These are phyloP conservation scores for Hypoxylon perforatum DNA, from an alignment of 495 filamentous ascomycete genomes.

Conservation along the genomic window DNA sequence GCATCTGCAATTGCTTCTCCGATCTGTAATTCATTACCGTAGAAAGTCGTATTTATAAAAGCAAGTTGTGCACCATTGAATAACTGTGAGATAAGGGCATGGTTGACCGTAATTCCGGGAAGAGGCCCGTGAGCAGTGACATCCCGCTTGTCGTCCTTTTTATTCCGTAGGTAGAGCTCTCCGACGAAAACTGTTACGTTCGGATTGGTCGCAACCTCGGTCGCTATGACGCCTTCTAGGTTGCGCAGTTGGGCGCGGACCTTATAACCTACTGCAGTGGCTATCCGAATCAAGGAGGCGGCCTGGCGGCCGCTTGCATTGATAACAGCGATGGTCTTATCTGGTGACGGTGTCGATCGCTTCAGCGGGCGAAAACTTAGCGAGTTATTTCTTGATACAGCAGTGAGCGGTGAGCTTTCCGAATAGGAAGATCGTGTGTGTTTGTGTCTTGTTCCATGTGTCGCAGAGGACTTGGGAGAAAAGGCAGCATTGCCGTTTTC, in stretches of 20 bases:
- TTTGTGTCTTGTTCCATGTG: constrained; percentile 56
- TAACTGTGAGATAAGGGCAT: constrained; percentile 75
- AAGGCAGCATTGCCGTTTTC: constrained; percentile 47
- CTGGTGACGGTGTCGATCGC: constrained; percentile 62
- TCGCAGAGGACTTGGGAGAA: constrained; percentile 42
- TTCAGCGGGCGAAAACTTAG: constrained; percentile 63
- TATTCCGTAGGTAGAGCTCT: constrained; percentile 74
- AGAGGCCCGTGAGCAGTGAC: constrained; percentile 55
- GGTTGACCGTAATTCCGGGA: constrained; percentile 63
- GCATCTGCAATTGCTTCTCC: constrained; percentile 89
- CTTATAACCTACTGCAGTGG: constrained; percentile 88
- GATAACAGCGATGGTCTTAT: constrained; percentile 89
- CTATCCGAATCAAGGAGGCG: constrained; percentile 91
- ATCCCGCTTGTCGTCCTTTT: constrained; percentile 55
- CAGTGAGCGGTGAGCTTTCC: constrained; percentile 58
- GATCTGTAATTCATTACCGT: constrained; percentile 92
- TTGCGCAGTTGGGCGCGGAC: constrained; percentile 90
- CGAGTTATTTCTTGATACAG: constrained; percentile 59
- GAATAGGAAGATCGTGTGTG: constrained; percentile 65
- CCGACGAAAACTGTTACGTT: constrained; percentile 88
- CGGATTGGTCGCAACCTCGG: constrained; percentile 80
- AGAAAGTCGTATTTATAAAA: constrained; percentile 98
- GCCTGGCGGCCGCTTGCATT: constrained; percentile 94
- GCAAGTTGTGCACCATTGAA: constrained; percentile 87
- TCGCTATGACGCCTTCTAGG: constrained; percentile 81